phyloP scores from a whole-genome alignment of 2,329 filamentous ascomycete species.

The Hypoxylon sp. region DNA sequence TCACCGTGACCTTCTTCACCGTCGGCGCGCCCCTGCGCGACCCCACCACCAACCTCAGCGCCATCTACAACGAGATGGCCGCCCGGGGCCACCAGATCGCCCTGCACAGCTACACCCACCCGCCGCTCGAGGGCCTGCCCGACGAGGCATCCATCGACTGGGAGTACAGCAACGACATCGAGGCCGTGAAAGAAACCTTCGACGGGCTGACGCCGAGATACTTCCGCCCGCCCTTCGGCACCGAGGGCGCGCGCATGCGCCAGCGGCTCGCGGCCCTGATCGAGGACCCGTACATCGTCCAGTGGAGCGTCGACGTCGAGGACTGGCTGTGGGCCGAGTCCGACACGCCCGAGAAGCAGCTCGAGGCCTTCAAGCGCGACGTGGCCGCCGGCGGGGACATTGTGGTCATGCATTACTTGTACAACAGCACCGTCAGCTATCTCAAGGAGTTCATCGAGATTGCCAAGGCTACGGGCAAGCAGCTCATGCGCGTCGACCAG shows the following conservation, averaged over 20 bases:
- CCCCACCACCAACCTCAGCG: constrained; percentile 65
- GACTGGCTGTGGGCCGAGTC: constrained; percentile 74
- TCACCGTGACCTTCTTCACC: constrained; percentile 76
- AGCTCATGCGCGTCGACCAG: constrained; percentile 72
- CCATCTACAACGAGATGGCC: constrained; percentile 70
- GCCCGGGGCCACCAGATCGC: constrained; percentile 72
- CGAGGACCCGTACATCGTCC: constrained; percentile 65
- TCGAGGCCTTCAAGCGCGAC: constrained; percentile 71
- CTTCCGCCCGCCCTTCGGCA: constrained; percentile 76
- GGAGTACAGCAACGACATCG: constrained; percentile 67
- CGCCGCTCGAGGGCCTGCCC: constrained; percentile 68
- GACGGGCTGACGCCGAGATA: constrained; percentile 54
- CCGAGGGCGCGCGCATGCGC: constrained; percentile 71
- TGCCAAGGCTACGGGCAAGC: constrained; percentile 69
- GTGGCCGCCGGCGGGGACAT: constrained; percentile 68
- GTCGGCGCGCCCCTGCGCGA: constrained; percentile 71
- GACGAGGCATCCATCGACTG: constrained; percentile 64
- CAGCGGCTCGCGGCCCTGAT: constrained; percentile 66
- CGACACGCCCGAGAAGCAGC: constrained; percentile 70
- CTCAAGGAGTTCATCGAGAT: constrained; percentile 70
- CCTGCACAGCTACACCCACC: constrained; percentile 73
- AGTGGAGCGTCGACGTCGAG: constrained; percentile 76
- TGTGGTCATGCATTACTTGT: constrained; percentile 75
- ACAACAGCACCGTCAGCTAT: constrained; percentile 69
- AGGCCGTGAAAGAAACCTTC: constrained; percentile 54